These are phyloP conservation scores for Candida boidinii DNA, from an alignment of 805 yeast species.

Conservation along the genomic window DNA sequence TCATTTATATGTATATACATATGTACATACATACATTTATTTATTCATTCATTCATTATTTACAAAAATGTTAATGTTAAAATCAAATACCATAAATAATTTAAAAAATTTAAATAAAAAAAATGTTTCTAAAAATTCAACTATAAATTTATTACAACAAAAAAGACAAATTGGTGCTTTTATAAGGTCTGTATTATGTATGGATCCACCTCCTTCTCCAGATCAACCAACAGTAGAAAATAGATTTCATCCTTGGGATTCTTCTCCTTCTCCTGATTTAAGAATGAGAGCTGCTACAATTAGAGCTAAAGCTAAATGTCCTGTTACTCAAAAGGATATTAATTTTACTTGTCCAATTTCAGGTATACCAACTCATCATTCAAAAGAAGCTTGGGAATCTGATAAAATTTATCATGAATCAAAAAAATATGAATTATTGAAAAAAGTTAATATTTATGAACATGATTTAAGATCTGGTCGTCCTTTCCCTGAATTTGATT, in stretches of 20 bases:
- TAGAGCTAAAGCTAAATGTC: constrained; percentile 81
- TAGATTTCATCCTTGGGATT: constrained; percentile 84
- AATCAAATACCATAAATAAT: too few relatives aligned
- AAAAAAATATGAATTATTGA: constrained; percentile 63
- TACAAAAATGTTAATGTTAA: too few relatives aligned
- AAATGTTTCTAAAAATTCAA: not conserved
- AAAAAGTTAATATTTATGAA: constrained; percentile 85
- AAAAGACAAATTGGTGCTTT: constrained; percentile 23
- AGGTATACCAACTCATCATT: constrained; percentile 95
- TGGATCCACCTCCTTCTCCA: constrained; percentile 57
- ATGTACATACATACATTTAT: too few relatives aligned
- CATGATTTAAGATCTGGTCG: constrained; percentile 94
- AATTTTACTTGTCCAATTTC: constrained; percentile 85
- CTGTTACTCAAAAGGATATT: constrained; percentile 76
- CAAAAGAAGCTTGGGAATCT: constrained; percentile 78
- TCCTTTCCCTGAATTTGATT: constrained; percentile 90
- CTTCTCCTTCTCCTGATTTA: constrained; percentile 80
- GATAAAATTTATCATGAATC: constrained; percentile 66
- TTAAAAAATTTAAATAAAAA: too few relatives aligned
- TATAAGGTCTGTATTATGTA: constrained; percentile 27
- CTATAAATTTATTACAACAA: not conserved
- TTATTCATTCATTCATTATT: too few relatives aligned
- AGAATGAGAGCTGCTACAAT: constrained; percentile 89
- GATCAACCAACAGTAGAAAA: constrained; percentile 65
- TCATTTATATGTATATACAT: too few relatives aligned